These are phyloP conservation scores for Zizania latifolia DNA, from an alignment of 176 grass and related monocot species.

Conservation along the genomic window DNA sequence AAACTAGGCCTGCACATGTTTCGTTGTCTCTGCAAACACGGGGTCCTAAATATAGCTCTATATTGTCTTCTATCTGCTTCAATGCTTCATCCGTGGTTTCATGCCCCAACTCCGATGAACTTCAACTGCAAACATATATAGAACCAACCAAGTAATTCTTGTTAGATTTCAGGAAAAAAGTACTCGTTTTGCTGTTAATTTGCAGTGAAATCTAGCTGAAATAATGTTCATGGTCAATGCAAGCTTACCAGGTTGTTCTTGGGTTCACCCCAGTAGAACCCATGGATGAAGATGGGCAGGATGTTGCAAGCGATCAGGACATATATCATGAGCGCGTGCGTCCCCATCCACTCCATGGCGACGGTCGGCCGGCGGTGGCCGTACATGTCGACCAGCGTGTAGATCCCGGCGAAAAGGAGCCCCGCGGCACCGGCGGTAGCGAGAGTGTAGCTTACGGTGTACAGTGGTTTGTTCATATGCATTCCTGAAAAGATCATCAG, in stretches of 20 bases:
- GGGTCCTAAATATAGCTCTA: slow-evolving; percentile 15
- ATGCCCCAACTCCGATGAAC: slow-evolving; percentile 45
- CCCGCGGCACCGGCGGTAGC: slow-evolving; percentile 68
- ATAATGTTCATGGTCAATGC: background rate
- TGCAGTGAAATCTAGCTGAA: background rate
- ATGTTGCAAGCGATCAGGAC: slow-evolving; percentile 84
- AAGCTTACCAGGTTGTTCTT: slow-evolving; percentile 79
- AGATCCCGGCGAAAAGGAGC: slow-evolving; percentile 66
- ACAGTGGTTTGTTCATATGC: slow-evolving; percentile 82
- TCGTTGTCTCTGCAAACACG: slow-evolving; percentile 11
- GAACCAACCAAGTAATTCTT: too few relatives aligned
- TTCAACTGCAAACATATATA: slow-evolving; percentile 41
- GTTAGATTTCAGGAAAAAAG: too few relatives aligned
- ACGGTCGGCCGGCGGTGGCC: slow-evolving; percentile 47
- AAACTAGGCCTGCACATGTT: slow-evolving; percentile 41
- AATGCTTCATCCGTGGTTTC: background rate
- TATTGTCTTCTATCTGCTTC: background rate
- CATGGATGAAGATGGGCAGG: slow-evolving; percentile 76
- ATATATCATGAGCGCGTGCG: slow-evolving; percentile 74
- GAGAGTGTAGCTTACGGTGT: slow-evolving; percentile 71
- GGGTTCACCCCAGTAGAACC: slow-evolving; percentile 82
- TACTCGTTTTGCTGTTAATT: too few relatives aligned
- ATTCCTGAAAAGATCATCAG: slow-evolving; percentile 44
- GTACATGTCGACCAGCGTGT: slow-evolving; percentile 72
- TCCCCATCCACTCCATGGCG: slow-evolving; percentile 80